phyloP scores from a whole-genome alignment of 176 grass and related monocot genomes.

The Alloteropsis semialata region DNA sequence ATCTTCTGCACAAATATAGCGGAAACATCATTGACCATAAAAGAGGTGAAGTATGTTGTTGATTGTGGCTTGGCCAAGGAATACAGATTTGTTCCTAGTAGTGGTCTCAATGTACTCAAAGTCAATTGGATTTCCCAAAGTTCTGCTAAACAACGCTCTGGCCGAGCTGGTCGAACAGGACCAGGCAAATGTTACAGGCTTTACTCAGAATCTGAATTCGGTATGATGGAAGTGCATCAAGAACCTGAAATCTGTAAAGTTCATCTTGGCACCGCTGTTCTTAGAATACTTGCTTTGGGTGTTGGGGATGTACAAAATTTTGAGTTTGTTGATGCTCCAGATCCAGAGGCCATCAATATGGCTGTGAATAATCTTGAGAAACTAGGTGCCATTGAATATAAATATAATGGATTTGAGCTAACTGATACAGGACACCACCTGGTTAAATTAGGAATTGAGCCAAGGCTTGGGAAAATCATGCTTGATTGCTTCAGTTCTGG shows the following conservation, averaged over 20 bases:
- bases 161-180: slow-evolving; percentile 75
- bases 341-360: slow-evolving; percentile 63
- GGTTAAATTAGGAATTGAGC: slow-evolving; percentile 87
- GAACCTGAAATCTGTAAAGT: slow-evolving; percentile 97
- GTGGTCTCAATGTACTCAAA: slow-evolving; percentile 80
- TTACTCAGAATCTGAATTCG: slow-evolving; percentile 78
- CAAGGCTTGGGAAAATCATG: slow-evolving; percentile 93
- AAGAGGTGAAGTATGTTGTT: slow-evolving; percentile 81
- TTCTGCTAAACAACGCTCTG: slow-evolving; percentile 87
- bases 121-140: slow-evolving; percentile 81
- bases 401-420: slow-evolving; percentile 51
- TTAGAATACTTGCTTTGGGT: slow-evolving; percentile 86
- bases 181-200: slow-evolving; percentile 90
- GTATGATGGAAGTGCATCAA: slow-evolving; percentile 84
- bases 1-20: slow-evolving; percentile 95
- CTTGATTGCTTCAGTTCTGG: slow-evolving; percentile 68
- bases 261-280: slow-evolving; percentile 79
- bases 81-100: slow-evolving; percentile 67
- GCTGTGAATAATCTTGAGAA: slow-evolving; percentile 78
- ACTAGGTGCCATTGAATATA: slow-evolving; percentile 65
- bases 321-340: slow-evolving; percentile 93
- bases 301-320: slow-evolving; percentile 61
- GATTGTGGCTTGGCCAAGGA: slow-evolving; percentile 93
- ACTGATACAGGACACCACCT: slow-evolving; percentile 61
- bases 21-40: slow-evolving; percentile 90